Evolutionary conservation across 495 filamentous ascomycete genomes (phyloP), one percentile per base, ranked within the genome.

Genomic region (Aspergillus egyptiacus): DNA sequence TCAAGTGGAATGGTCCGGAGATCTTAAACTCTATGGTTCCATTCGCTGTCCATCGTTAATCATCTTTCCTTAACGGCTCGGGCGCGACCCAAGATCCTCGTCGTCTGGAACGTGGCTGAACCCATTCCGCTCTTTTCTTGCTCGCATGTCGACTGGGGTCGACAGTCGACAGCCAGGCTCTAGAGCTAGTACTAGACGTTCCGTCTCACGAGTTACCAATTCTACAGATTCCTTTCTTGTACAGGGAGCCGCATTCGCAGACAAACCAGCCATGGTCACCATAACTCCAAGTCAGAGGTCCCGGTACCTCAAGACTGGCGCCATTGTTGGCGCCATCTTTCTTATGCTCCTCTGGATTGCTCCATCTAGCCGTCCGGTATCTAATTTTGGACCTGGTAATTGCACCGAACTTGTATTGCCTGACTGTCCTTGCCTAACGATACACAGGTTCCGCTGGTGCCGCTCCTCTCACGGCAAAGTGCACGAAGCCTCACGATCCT

Each of bases 281-380:
- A 84, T 84, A 76, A 80, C 79, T 52, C 83, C 86, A 67, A 79
- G 77, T 54, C 84, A 87, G 70, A 79, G 77, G 72, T 83, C 82
- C 49, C 80, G 89, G 58, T 89, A 83, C 65, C 54, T 94, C 53
- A 95, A 93, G 80, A 85, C 86, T 31, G 86, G 84, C 28, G 85
- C 84, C 56, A 80, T 94, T 54, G 71, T 94, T 46, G 77, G 82
- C 41, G 79, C 85, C 58, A 53, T 95, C 33, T 64, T 95, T 49
- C 73, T 91, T 55, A 64, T 91, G 19, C 73, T 94, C 46, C 83
- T 88, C 62, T 88, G 82, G 66, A 68, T 95, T 44, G 78, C 82
- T 11, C 86, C 88, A 0, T 73, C 72, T 11, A 66, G 73, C 14
- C 55, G 63, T 1, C 42, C 63, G 20, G 59, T 66, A 18, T 58